These are phyloP conservation scores for Stagonosporopsis chrysanthemi DNA, from an alignment of 2,329 filamentous ascomycete species.

Conservation along the genomic window DNA sequence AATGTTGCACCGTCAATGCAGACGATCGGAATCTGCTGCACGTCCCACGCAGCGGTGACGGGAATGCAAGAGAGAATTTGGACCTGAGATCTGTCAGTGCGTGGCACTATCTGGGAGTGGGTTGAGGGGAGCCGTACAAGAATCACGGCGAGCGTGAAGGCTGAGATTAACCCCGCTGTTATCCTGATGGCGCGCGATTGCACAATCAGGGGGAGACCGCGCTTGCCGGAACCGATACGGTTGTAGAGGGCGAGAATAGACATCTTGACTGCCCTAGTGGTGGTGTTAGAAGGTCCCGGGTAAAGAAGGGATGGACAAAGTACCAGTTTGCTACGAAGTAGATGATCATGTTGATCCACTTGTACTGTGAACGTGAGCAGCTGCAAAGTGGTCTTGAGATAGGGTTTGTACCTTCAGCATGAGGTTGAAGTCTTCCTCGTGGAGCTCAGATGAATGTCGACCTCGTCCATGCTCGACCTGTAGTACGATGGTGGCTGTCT, in stretches of 20 bases:
- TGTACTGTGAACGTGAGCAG: slow-evolving; percentile 28
- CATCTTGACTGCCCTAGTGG: slow-evolving; percentile 40
- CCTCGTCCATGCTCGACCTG: slow-evolving; percentile 38
- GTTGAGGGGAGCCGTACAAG: slow-evolving; percentile 22
- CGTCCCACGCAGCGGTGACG: slow-evolving; percentile 30
- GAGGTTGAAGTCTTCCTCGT: slow-evolving; percentile 26
- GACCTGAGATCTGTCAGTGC: slow-evolving; percentile 15
- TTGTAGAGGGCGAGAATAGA: slow-evolving; percentile 40
- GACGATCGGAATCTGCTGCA: slow-evolving; percentile 20
- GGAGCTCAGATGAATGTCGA: slow-evolving; percentile 27
- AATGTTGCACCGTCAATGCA: slow-evolving; percentile 33
- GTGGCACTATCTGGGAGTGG: not conserved
- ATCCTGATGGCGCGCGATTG: slow-evolving; percentile 32
- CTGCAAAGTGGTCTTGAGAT: not conserved
- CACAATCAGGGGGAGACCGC: slow-evolving; percentile 34
- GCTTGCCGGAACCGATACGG: slow-evolving; percentile 35
- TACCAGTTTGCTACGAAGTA: slow-evolving; percentile 41
- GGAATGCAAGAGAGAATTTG: slow-evolving; percentile 35
- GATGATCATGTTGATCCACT: slow-evolving; percentile 37
- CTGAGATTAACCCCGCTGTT: slow-evolving; percentile 30
- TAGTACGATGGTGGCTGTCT: slow-evolving; percentile 35
- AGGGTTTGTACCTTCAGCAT: slow-evolving; percentile 32
- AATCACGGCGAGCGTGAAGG: slow-evolving; percentile 31
- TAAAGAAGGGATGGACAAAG: not conserved
- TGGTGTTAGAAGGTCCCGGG: not conserved